Evolutionary conservation across 805 yeast genomes (phyloP), one percentile per base, ranked within the genome.

Genomic region (Suhomyces prunicola): DNA sequence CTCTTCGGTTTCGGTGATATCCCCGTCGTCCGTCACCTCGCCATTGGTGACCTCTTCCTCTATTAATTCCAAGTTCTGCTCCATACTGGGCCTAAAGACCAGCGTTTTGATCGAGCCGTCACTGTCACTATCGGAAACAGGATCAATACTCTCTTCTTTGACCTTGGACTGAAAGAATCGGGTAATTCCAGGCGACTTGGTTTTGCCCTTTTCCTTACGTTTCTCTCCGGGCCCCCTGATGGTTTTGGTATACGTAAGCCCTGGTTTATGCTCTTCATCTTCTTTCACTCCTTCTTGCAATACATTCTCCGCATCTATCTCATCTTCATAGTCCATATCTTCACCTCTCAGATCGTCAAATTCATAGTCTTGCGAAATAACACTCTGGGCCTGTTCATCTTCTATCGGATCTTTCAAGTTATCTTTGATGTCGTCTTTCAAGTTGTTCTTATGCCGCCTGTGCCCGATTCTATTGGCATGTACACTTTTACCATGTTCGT

Each of bases 1-100:
- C 10, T 40, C 50, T n/a, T 60, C 62, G 2, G 52, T 54, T 45
- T 53, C 60, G 1, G 60, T 57, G 1, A 47, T 27, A 33, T 54
- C 60, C 10, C 56, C 60, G 35, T 57, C 62, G 19, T 60, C 59
- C 6, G 59, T 56, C 10, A 50, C 52, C 6, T 54, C 63, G 7
- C 53, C 63, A 9, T 47, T 52, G 13, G 48, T 50, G 22, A 42
- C 48, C 22, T 57, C 66, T 33, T 58, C 61, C 35, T 62, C 65
- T 9, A 58, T 62, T 19, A 57, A 57, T 39, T 59, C 67, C 45
- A 61, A 54, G 33, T 54, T 58, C 31, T 56, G 50, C 8, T 50
- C 54, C 36, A 39, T 40, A 6, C 33, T 49, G 9, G 50, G 42
- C 15, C 33, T 29, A 22, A 47, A 19, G 5, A 23, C 33, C 48